phyloP scores from a whole-genome alignment of 306 rosid genomes.

The Fagus sylvatica region DNA sequence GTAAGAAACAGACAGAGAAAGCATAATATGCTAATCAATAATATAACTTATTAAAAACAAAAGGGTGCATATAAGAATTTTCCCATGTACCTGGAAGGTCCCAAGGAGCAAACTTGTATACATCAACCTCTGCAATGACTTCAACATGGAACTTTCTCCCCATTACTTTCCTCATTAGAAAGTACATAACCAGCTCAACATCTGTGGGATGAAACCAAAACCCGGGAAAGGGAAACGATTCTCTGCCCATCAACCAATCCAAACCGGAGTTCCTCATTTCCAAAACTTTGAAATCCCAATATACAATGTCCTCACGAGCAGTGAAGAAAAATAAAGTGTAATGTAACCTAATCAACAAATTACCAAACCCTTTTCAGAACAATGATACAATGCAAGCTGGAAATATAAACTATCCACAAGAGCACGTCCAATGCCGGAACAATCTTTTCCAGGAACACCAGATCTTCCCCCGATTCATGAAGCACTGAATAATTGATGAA shows the following conservation, averaged over 20 bases:
- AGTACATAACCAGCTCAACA: constrained; percentile 52
- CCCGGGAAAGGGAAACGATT: constrained; percentile 48
- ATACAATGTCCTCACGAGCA: constrained; percentile 15
- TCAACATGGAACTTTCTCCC: constrained; percentile 29
- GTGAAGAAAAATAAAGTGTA: background rate
- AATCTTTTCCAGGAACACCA: constrained; percentile 46
- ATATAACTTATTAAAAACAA: background rate
- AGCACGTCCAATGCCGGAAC: constrained; percentile 53
- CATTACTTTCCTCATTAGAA: constrained; percentile 56
- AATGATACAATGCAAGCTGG: background rate
- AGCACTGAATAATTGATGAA: constrained; percentile 20
- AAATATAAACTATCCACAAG: too few relatives aligned
- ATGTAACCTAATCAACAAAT: background rate
- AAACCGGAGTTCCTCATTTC: background rate
- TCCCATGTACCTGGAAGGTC: constrained; percentile 67
- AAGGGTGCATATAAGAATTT: background rate
- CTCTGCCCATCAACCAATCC: constrained; percentile 27
- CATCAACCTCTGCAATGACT: constrained; percentile 58
- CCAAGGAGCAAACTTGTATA: constrained; percentile 70
- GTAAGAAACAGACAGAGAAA: constrained; percentile 1
- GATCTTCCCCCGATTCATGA: constrained; percentile 47
- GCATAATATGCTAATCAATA: background rate
- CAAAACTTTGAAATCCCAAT: background rate
- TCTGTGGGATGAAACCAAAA: constrained; percentile 73
- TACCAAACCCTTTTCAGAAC: background rate